Evolutionary conservation across 306 rosid species (phyloP).

Genomic region (Cucurbita maxima): DNA sequence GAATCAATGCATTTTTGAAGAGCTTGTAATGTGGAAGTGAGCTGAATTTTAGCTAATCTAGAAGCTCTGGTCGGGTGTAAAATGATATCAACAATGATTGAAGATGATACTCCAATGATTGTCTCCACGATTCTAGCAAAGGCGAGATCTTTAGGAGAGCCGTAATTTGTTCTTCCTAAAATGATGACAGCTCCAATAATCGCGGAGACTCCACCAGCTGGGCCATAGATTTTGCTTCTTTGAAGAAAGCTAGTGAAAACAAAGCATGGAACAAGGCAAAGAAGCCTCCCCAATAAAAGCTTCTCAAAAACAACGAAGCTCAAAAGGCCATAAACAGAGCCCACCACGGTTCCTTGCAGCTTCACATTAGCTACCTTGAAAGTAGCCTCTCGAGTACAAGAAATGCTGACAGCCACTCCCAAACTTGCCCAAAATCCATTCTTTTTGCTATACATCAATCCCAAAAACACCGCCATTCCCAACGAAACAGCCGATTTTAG

Average conservation of each 20-base stretch:
- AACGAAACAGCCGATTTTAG: slow-evolving; percentile 35
- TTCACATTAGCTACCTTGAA: slow-evolving; percentile 42
- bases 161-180: slow-evolving; percentile 39
- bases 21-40: slow-evolving; percentile 23
- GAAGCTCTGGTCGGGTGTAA: slow-evolving; percentile 52
- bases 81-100: slow-evolving; percentile 37
- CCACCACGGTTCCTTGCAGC: slow-evolving; percentile 57
- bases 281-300: slow-evolving; percentile 23
- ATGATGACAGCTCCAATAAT: slow-evolving; percentile 47
- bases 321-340: slow-evolving; percentile 49
- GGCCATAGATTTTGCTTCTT: slow-evolving; percentile 58
- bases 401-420: slow-evolving; percentile 39
- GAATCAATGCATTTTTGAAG: slow-evolving; percentile 27
- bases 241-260: slow-evolving; percentile 51
- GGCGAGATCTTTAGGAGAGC: slow-evolving; percentile 54
- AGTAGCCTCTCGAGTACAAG: slow-evolving; percentile 37
- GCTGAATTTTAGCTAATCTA: slow-evolving; percentile 23
- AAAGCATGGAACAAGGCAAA: slow-evolving; percentile 61
- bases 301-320: slow-evolving; percentile 37
- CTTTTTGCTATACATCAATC: slow-evolving; percentile 39
- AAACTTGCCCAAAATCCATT: slow-evolving; percentile 60
- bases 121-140: slow-evolving; percentile 49
- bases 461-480: slow-evolving; percentile 46
- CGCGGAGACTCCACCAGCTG: slow-evolving; percentile 60
- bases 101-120: slow-evolving; percentile 41